Evolutionary conservation across 2,329 filamentous ascomycete species (phyloP), one percentile per base, ranked within the genome.

Genomic region (Colletotrichum neosansevieriae): DNA sequence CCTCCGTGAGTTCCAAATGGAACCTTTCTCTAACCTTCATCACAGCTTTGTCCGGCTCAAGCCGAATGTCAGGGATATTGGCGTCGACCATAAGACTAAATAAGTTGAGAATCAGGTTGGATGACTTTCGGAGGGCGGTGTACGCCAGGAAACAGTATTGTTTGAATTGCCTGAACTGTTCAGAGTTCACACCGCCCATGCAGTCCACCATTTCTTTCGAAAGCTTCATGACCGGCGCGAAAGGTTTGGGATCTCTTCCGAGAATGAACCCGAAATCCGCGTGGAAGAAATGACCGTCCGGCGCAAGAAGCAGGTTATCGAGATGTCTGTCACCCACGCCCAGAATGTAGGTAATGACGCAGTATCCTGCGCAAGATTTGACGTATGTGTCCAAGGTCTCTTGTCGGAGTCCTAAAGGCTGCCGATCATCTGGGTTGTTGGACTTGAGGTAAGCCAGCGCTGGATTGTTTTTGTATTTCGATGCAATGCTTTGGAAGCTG

Each of bases 231-330:
- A 95, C 90, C 0, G 96, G 96, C 0, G 96, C 95, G 76, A 99
- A 98, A 0, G 96, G 96, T 76, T 99, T 99, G 0, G 96, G 96
- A 73, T 99, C 96, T 45, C 96, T 92, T 17, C 96, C 96, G 1
- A 99, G 91, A 70, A 99, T 99, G 80, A 97, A 99, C 47, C 97
- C 96, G 75, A 99, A 99, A 79, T 99, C 96, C 34, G 95, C 94
- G 78, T 99, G 96, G 86, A 99, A 98, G 84, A 99, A 99, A 79
- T 97, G 94, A 0, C 90, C 96, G 73, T 94, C 92, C 1, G 96
- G 94, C 0, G 94, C 89, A 5, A 99, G 88, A 29, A 99, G 89
- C 1, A 99, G 88, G 75, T 99, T 99, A 78, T 99, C 96, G 2
- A 98, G 86, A 80, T 99, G 96, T 2, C 96, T 91, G 77, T 99